Conservation (phyloP, 192 early-diverging fungal species). For the Phycomyces blakesleeanus region DNA sequence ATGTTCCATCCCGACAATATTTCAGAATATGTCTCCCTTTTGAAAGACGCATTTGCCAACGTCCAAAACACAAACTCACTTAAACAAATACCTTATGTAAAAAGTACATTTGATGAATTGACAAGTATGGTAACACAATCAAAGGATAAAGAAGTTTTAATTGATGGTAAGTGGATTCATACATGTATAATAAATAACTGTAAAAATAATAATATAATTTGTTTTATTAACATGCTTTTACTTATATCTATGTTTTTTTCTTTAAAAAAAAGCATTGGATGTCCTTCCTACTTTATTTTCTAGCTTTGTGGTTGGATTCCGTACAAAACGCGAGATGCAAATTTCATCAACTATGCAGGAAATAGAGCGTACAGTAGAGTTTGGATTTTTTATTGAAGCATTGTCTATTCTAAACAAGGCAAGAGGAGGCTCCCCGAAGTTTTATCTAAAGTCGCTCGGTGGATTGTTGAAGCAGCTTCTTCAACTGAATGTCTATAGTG, state of each 20-base stretch:
- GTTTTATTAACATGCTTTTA: too few species aligned
- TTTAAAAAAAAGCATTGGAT: slow-evolving; percentile 9
- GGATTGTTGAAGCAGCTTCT: slow-evolving; percentile 15
- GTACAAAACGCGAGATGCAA: slow-evolving; percentile 16
- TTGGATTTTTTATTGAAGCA: slow-evolving; percentile 24
- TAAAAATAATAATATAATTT: too few species aligned
- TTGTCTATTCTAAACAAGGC: slow-evolving; percentile 6
- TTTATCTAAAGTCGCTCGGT: slow-evolving; percentile 6
- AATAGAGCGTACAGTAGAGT: slow-evolving; percentile 19
- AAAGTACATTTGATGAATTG: slow-evolving; percentile 27
- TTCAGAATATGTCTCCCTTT: slow-evolving; percentile 25
- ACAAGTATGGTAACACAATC: not conserved
- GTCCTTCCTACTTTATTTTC: slow-evolving; percentile 19
- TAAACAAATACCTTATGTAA: slow-evolving; percentile 18
- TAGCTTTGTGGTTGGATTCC: slow-evolving; percentile 14
- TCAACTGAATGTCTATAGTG: slow-evolving; percentile 20
- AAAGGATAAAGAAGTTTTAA: not conserved
- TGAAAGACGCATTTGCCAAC: slow-evolving; percentile 4
- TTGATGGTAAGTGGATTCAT: slow-evolving; percentile 7
- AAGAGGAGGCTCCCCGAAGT: not conserved
- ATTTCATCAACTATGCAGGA: slow-evolving; percentile 17
- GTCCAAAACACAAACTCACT: not conserved
- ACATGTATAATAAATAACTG: too few species aligned
- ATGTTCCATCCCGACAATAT: slow-evolving; percentile 30
- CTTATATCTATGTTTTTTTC: too few species aligned